Base-by-base conservation (phyloP, 768 basidiomycete species). In the Hericium erinaceus region DNA sequence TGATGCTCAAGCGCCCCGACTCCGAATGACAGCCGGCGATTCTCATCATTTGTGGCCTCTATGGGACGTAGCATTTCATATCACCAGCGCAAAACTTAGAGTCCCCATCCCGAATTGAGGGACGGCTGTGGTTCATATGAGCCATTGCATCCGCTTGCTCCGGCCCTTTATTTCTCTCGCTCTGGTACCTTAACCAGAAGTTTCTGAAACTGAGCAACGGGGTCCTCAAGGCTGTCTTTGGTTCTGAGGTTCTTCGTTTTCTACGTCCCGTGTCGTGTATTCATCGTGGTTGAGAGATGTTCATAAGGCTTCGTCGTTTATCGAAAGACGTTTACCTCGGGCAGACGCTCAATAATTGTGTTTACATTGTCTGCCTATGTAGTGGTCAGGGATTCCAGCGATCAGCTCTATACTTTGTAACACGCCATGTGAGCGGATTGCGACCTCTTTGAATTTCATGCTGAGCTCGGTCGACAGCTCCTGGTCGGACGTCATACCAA, bases 281-380 rank as follows among this genome's bases (percentile, higher is more conserved):
- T 68, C 46, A 62, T 65, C 10, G 51, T 57, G 10, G 64, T 54
- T 4, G 57, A 57, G 57, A 57, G 10, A 13, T 33, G 18, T 62
- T 64, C 28, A 41, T 57, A 28, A 60, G 58, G 6, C 40, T 63
- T 2, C 62, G 60, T n/a, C 46, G 57, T 20, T 63, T 63, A 40
- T 40, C 44, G 5, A 18, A 63, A 53, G 62, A 60, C 3, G 57
- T 59, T 4, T 56, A 61, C 48, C 61, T 63, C 55, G 56, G 58
- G 48, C 62, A 63, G 28, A 58, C 22, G 61, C 59, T 61, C 60
- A 1, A 61, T 60, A 9, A 57, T 61, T 48, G 63, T 26, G 24
- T 2, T 24, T 24, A 24, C 4, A 64, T 33, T 64, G 60, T 4
- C 61, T 61, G 54, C 60, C 63, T 2, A 44, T 64, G 1, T 61